Evolutionary conservation across 2,329 filamentous ascomycete genomes (phyloP).

Genomic region (Pseudogymnoascus sp.): DNA sequence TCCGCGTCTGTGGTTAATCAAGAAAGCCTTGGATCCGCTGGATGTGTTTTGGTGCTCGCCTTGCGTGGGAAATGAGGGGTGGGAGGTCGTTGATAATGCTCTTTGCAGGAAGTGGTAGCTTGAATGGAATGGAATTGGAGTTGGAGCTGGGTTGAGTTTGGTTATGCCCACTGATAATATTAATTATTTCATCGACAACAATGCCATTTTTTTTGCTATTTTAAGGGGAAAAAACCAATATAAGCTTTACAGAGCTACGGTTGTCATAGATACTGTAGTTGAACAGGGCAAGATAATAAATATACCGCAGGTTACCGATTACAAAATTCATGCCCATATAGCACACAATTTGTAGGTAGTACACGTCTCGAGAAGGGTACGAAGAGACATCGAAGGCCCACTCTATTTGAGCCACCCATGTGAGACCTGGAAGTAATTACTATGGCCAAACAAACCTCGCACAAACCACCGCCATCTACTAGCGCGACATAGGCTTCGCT

Average conservation of each 20-base stretch:
- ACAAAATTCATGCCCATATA: no score
- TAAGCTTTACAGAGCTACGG: no score
- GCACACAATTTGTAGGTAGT: no score
- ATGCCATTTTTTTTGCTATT: neutral
- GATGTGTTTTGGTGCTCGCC: slow-evolving; percentile 42
- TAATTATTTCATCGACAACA: neutral
- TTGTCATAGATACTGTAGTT: no score
- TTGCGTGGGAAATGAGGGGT: slow-evolving; percentile 40
- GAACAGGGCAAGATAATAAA: no score
- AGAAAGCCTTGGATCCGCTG: slow-evolving; percentile 37
- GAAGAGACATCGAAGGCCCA: no score
- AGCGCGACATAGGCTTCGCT: neutral
- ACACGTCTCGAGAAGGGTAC: no score
- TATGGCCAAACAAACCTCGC: neutral
- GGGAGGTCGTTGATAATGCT: slow-evolving; percentile 21
- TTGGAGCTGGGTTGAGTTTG: neutral
- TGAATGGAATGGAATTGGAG: neutral
- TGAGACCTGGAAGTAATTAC: neutral
- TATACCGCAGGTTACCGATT: no score
- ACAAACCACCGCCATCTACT: neutral
- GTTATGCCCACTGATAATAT: neutral
- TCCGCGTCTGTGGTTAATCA: slow-evolving; percentile 35
- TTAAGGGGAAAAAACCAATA: neutral
- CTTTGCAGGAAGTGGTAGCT: slow-evolving; percentile 11
- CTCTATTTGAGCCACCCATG: no score